Evolutionary conservation across 179 eudicot genomes (phyloP).

Genomic region (Nepenthes alata): DNA sequence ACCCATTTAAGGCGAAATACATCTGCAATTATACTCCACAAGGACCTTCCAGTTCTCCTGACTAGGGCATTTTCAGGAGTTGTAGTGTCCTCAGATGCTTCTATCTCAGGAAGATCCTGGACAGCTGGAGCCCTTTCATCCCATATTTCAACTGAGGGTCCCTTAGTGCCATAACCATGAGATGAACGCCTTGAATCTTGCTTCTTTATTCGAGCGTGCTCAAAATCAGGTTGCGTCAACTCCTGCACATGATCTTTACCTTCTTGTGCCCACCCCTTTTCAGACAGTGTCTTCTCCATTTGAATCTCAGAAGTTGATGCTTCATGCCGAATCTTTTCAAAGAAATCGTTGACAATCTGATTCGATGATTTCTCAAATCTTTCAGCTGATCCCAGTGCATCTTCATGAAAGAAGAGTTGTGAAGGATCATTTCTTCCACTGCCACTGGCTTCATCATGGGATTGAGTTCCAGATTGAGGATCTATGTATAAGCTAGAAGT

Average conservation of each 20-base stretch:
- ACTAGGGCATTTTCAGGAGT: constrained; percentile 19
- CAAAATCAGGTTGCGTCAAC: constrained; percentile 15
- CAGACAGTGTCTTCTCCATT: constrained; percentile 18
- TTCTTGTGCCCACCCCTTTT: constrained; percentile 14
- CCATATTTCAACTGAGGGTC: constrained; percentile 57
- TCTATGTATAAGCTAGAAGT: constrained; percentile 8
- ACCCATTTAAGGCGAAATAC: constrained; percentile 52
- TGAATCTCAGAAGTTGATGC: constrained; percentile 38
- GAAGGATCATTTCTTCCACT: constrained; percentile 17
- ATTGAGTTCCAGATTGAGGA: constrained; percentile 8
- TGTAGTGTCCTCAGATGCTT: constrained; percentile 17
- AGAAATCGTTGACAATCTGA: constrained; percentile 47
- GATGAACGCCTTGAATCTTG: constrained; percentile 26
- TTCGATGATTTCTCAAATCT: constrained; percentile 43
- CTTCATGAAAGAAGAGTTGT: constrained; percentile 20
- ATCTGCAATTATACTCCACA: constrained; percentile 55
- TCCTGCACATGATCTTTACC: constrained; percentile 12
- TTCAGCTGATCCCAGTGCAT: constrained; percentile 48
- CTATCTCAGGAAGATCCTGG: constrained; percentile 22
- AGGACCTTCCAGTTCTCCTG: constrained; percentile 58
- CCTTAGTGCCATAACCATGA: constrained; percentile 36
- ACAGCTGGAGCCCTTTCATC: constrained; percentile 36
- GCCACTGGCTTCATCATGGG: constrained; percentile 8
- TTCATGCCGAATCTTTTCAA: constrained; percentile 39
- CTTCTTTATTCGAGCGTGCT: constrained; percentile 20